Percentiles rank a stretch among this genome's conserved stretches.
Evolutionary conservation across 2,329 filamentous ascomycete genomes (phyloP).

Genomic region (Berkeleyomyces rouxiae): DNA sequence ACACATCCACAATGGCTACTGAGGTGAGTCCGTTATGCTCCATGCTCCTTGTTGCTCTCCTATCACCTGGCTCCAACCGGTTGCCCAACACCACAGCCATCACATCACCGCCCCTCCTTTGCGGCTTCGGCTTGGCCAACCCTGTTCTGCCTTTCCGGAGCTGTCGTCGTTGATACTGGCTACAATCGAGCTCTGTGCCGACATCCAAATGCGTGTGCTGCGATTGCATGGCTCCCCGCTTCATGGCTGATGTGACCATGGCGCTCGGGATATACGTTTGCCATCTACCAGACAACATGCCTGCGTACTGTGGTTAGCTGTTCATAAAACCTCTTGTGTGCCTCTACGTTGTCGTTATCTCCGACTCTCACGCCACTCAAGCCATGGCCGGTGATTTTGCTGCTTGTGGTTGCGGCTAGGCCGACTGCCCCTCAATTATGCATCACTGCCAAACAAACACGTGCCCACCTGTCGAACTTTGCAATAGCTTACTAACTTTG

Average conservation of each 20-base stretch:
- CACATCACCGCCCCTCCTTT: background rate
- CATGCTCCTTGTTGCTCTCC: conserved; percentile 7
- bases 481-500: conserved; percentile 5
- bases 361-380: background rate
- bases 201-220: background rate
- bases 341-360: background rate
- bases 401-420: background rate
- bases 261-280: background rate
- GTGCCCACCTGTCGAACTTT: background rate
- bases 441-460: background rate
- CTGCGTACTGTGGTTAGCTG: background rate
- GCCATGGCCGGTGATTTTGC: background rate
- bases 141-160: background rate
- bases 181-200: background rate
- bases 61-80: background rate
- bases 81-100: background rate
- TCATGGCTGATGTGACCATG: background rate
- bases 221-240: background rate
- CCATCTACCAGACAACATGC: background rate
- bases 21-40: conserved; percentile 33
- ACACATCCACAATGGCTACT: conserved; percentile 37
- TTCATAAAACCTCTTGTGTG: background rate
- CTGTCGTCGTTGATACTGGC: background rate
- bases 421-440: conserved; percentile 3
- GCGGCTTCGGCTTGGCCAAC: background rate